These are phyloP conservation scores for Solanum acaule DNA, from an alignment of 257 asterid genomes.

Conservation along the genomic window DNA sequence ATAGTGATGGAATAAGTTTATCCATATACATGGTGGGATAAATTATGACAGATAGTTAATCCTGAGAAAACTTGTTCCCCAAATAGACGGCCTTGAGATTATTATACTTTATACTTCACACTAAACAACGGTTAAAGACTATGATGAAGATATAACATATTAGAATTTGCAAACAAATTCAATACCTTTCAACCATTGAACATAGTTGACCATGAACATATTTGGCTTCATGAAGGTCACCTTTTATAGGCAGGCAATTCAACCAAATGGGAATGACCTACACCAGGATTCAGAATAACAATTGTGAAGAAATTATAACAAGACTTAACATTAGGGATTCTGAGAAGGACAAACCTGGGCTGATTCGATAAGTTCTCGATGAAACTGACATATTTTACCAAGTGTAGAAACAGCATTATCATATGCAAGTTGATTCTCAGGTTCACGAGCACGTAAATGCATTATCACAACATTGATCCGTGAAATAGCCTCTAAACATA, in stretches of 20 bases:
- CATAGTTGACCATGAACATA: constrained; percentile 83
- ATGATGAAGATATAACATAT: neutral
- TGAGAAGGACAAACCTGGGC: neutral
- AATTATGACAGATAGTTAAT: too few species aligned
- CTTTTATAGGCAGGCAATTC: constrained; percentile 81
- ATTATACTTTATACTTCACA: too few species aligned
- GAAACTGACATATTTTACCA: neutral
- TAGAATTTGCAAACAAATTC: neutral
- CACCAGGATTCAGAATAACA: neutral
- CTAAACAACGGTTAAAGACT: too few species aligned
- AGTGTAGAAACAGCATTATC: neutral
- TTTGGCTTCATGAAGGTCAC: constrained; percentile 73
- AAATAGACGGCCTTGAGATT: too few species aligned
- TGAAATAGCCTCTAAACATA: constrained; percentile 62
- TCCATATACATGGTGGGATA: too few species aligned
- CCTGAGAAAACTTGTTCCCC: too few species aligned
- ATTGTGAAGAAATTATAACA: neutral
- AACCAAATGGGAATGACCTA: constrained; percentile 94
- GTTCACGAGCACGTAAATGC: constrained; percentile 51
- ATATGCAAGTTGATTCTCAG: constrained; percentile 26
- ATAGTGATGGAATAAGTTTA: too few species aligned
- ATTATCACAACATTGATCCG: constrained; percentile 71
- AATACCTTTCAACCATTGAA: constrained; percentile 86
- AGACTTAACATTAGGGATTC: neutral
- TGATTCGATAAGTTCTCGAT: neutral